Evolutionary conservation across 2,329 filamentous ascomycete genomes (phyloP).

Genomic region (Pezizomycotina sp.): DNA sequence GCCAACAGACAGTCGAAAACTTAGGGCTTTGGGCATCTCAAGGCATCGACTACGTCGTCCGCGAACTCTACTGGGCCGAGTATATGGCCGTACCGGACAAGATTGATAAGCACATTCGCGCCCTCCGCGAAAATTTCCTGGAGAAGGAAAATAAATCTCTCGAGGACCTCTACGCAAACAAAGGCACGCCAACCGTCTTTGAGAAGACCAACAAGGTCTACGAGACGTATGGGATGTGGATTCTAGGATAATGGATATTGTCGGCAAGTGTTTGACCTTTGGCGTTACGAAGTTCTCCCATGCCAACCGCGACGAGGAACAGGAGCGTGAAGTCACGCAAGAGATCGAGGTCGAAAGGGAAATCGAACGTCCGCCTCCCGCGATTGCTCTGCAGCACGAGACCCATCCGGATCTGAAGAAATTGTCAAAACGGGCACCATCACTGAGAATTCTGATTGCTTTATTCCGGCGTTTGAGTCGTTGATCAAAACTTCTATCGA

Average conservation of each 20-base stretch:
- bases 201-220: slow-evolving; percentile 2
- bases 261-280: slow-evolving; percentile 29
- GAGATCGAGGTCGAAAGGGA: slow-evolving; percentile 47
- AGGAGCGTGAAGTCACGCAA: slow-evolving; percentile 50
- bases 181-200: slow-evolving; percentile 20
- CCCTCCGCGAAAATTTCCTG: slow-evolving; percentile 31
- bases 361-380: slow-evolving; percentile 34
- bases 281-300: slow-evolving; percentile 2
- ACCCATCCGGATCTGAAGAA: slow-evolving; percentile 29
- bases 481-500: slow-evolving; percentile 7
- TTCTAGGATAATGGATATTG: slow-evolving; percentile 22
- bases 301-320: slow-evolving; percentile 39
- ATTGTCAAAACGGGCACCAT: slow-evolving; percentile 20
- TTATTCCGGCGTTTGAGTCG: slow-evolving; percentile 7
- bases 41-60: slow-evolving; percentile 35
- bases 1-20: slow-evolving; percentile 33
- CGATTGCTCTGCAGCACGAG: slow-evolving; percentile 27
- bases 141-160: slow-evolving; percentile 41
- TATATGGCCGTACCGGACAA: no score
- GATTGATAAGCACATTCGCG: no score
- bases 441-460: slow-evolving; percentile 17
- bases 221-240: slow-evolving; percentile 10
- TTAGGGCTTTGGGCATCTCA: slow-evolving; percentile 47
- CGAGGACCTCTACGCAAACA: slow-evolving; percentile 35
- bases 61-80: slow-evolving; percentile 7